Base-by-base conservation (phyloP, 179 eudicot species). In the Silene vulgaris region DNA sequence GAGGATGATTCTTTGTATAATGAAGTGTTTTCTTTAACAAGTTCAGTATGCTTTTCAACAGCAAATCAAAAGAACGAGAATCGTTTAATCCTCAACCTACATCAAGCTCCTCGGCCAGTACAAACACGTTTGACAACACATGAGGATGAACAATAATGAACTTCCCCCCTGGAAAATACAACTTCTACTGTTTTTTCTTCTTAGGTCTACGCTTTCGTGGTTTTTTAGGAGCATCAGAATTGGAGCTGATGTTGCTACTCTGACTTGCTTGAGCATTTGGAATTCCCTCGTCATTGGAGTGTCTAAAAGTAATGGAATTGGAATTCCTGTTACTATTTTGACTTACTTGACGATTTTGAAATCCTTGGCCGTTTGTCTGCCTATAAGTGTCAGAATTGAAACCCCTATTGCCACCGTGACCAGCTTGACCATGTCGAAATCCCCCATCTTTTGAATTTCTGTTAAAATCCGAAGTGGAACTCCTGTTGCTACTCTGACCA, bases 171-270 rank as follows among this genome's bases (percentile, higher is more conserved):
- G 7, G 13, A 11, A 1, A 35, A 56, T 48, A 1, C 9, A 23
- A 16, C 1, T 50, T 52, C 76, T 82, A 82, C 62, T 85, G 87
- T 72, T 82, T 92, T 76, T 87, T 92, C 91, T 95, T 95, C 87
- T 92, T 94, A 30, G 96, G 96, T 79, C 97, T 86, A 84, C 99
- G 90, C 88, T 92, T 95, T 76, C 97, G 89, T 69, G 80, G 79
- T 21, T 91, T 91, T 75, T 90, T 95, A 60, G 82, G 87, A 43
- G 97, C 97, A 79, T 95, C 99, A 19, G 97, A 95, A 79, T 88
- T 92, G 74, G 97, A 92, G 81, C 97, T 95, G 76, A 92, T 52
- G 74, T 87, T 93, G 82, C 93, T 88, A 76, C 91, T 89, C 77
- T 91, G 91, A 32, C 97, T 90, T 3, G 85, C 83, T 54, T 72